Percentiles rank a stretch among this genome's conserved stretches.
phyloP scores from a whole-genome alignment of 352 stramenopile genomes.

The Globisporangium sylvaticum region DNA sequence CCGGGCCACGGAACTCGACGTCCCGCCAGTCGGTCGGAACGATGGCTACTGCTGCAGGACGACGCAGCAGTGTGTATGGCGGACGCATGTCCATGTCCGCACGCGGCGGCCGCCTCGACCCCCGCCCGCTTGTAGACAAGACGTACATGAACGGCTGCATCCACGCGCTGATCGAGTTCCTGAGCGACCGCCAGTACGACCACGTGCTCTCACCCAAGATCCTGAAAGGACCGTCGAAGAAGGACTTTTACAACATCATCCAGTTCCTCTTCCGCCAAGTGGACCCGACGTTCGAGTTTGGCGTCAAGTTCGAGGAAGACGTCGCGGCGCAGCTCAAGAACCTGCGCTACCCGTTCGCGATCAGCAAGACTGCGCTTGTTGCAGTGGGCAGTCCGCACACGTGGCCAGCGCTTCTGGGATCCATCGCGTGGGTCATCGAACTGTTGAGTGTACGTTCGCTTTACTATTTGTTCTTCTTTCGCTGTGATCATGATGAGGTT shows the following conservation, averaged over 20 bases:
- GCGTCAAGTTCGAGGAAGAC: conserved; percentile 74
- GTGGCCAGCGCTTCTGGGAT: conserved; percentile 94
- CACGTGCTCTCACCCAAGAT: conserved; percentile 89
- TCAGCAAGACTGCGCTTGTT: conserved; percentile 94
- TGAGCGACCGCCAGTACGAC: conserved; percentile 90
- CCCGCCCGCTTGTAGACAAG: conserved; percentile 88
- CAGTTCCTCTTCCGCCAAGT: conserved; percentile 95
- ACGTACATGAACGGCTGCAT: conserved; percentile 91
- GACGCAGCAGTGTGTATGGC: conserved; percentile 65
- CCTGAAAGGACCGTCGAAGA: conserved; percentile 91
- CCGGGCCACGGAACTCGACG: conserved; percentile 37
- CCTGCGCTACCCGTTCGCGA: conserved; percentile 93
- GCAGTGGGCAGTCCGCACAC: conserved; percentile 94
- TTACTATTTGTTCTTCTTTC: not conserved
- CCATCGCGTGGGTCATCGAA: conserved; percentile 97
- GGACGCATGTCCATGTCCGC: conserved; percentile 51
- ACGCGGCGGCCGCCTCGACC: conserved; percentile 55
- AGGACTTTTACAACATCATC: conserved; percentile 97
- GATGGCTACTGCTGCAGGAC: conserved; percentile 15
- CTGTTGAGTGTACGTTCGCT: conserved; percentile 72
- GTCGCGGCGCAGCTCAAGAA: conserved; percentile 66
- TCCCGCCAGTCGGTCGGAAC: conserved; percentile 46
- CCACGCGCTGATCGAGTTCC: conserved; percentile 91
- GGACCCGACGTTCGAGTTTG: conserved; percentile 89
- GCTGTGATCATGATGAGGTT: not conserved